phyloP scores from a whole-genome alignment of 2,329 filamentous ascomycete species.

The Colletotrichum sp. region DNA sequence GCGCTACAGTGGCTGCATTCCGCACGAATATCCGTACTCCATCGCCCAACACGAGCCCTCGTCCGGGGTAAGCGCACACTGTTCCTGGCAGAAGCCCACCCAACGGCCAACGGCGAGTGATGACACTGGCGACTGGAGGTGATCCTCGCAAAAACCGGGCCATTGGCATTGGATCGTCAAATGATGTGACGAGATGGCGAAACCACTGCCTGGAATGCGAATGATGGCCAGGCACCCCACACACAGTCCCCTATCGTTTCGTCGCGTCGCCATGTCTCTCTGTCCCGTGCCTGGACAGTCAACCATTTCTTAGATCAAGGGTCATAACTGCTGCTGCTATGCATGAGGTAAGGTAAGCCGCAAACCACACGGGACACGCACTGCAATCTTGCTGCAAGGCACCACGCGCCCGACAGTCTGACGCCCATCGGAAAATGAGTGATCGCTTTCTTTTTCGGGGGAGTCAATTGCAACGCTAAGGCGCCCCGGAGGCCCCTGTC shows the following conservation, averaged over 20 bases:
- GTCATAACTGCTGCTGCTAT: background rate
- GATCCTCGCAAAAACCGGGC: background rate
- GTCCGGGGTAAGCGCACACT: background rate
- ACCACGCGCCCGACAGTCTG: background rate
- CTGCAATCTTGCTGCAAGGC: constrained; percentile 11
- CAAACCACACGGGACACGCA: background rate
- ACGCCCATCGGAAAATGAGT: background rate
- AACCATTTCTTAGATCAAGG: background rate
- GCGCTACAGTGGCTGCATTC: constrained; percentile 16
- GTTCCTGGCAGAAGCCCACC: constrained; percentile 10
- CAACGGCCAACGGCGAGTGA: background rate
- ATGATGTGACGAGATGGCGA: background rate
- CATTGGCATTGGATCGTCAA: background rate
- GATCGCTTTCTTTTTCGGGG: background rate
- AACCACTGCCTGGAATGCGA: constrained; percentile 1
- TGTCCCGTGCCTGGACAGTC: background rate
- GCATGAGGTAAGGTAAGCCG: background rate
- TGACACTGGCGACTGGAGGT: background rate
- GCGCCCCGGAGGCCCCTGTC: constrained; percentile 1
- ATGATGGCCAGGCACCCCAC: background rate
- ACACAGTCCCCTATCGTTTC: background rate
- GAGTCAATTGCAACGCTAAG: constrained; percentile 6
- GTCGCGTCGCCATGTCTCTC: background rate
- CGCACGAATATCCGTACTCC: background rate
- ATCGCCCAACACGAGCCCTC: constrained; percentile 15